Evolutionary conservation across 1,139 yeast genomes (phyloP).

Genomic region (Zygosaccharomyces sapae): DNA sequence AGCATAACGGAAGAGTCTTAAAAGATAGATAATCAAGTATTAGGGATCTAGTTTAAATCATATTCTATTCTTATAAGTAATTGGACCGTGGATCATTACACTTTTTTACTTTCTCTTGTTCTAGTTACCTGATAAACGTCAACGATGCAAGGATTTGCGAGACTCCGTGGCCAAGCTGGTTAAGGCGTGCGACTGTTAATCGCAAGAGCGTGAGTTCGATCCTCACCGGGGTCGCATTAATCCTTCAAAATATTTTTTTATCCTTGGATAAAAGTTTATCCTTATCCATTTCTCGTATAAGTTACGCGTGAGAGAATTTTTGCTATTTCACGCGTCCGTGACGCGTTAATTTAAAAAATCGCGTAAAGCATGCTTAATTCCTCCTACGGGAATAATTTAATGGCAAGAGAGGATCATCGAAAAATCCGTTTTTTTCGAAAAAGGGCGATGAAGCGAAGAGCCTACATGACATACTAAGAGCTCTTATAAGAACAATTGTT

Average conservation of each 20-base stretch:
- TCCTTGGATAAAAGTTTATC: constrained; percentile 1
- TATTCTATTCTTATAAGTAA: too few relatives aligned
- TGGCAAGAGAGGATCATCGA: neutral
- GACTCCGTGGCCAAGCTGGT: constrained; percentile 25
- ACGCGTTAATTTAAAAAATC: neutral
- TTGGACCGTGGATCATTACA: too few relatives aligned
- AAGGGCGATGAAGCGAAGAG: neutral
- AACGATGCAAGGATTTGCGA: neutral
- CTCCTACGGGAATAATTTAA: neutral
- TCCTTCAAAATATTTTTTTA: neutral
- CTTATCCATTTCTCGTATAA: neutral
- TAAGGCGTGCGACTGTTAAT: constrained; percentile 24
- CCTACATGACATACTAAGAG: neutral
- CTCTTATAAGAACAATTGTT: neutral
- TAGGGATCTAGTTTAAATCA: too few relatives aligned
- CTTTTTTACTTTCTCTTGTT: too few relatives aligned
- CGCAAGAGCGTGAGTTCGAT: constrained; percentile 23
- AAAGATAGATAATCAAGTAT: too few relatives aligned
- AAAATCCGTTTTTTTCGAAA: neutral
- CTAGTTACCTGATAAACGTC: too few relatives aligned
- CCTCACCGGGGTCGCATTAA: constrained; percentile 19
- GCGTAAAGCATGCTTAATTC: neutral
- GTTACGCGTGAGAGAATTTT: neutral
- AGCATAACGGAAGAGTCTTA: too few relatives aligned
- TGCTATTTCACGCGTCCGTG: constrained; percentile 1